phyloP scores from a whole-genome alignment of 805 yeast species.

The Starmerella roubikii region DNA sequence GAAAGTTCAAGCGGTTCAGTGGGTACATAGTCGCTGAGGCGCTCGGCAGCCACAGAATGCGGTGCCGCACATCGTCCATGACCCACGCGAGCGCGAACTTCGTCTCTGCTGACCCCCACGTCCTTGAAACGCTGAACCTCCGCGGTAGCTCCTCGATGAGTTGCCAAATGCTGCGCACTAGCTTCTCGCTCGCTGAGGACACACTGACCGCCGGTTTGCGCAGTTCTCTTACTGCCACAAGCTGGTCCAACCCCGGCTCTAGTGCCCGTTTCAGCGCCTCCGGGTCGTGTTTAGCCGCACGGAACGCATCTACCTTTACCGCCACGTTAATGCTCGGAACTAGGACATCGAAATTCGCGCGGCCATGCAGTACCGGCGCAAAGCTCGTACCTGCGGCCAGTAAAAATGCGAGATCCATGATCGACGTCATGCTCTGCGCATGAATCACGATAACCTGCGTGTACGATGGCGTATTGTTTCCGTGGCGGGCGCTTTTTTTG shows the following conservation, averaged over 20 bases:
- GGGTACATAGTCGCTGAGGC: slow-evolving; percentile 4
- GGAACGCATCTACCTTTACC: background rate
- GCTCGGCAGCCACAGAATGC: slow-evolving; percentile 14
- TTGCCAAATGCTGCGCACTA: slow-evolving; percentile 1
- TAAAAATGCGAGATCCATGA: slow-evolving; percentile 11
- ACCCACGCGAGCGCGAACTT: slow-evolving; percentile 15
- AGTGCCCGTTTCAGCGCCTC: background rate
- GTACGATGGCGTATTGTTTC: background rate
- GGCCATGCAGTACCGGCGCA: background rate
- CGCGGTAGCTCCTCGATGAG: background rate
- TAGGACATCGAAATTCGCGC: background rate
- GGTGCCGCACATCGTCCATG: background rate
- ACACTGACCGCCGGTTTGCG: slow-evolving; percentile 7
- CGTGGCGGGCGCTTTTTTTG: background rate
- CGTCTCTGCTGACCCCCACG: background rate
- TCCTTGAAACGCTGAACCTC: background rate
- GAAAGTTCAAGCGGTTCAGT: slow-evolving; percentile 6
- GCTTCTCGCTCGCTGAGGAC: slow-evolving; percentile 3
- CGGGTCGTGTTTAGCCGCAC: background rate
- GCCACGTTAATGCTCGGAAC: slow-evolving; percentile 8
- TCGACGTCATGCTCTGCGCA: slow-evolving; percentile 6
- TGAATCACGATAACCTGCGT: slow-evolving; percentile 10
- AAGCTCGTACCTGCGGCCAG: slow-evolving; percentile 6
- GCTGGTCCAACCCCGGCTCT: background rate
- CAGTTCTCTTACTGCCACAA: slow-evolving; percentile 11